Evolutionary conservation across 192 early-diverging fungal genomes (phyloP), one percentile per base, ranked within the genome.

Genomic region (Coemansia aciculifera): DNA sequence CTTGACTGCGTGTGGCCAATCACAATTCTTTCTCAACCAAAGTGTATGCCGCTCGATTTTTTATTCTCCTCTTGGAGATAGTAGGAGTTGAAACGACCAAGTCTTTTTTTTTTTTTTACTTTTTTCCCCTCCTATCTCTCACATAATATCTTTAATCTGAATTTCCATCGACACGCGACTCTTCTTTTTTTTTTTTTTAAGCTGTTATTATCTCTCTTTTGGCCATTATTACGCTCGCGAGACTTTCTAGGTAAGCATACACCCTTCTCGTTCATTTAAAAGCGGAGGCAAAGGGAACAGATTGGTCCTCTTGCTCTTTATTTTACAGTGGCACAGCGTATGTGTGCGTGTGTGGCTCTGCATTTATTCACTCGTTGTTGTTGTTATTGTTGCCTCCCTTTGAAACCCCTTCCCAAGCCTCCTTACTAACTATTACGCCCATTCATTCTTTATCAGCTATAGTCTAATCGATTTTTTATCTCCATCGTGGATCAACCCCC

Each of bases 11-110:
- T 21, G 27, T 24, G 21, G 27, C 52, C 52, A 56, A 56, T 56
- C 52, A 17, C 52, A 56, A 15, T 64, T 65, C 29, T 74, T 71
- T 37, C 36, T 37, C 36, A 37, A 37, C 36, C 36, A 37, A 37
- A 37, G 36, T 37, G 36, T 37, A 37, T 37, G 36, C 36, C 36
- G 36, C 36, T 37, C 68, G 77, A 73, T 73, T 73, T 78, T 73
- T 57, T 51, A 12, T 23, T 59, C 38, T 63, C 36, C 36, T 37
- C 36, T 62, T 62, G 23, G 60, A 48, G 6, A 60, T 24, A 29
- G 23, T 21, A 51, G 8, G 34, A 42, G 24, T 34, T 52, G 24
- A 24, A 52, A 49, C 12, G 10, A 21, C 13, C 13, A 54, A 43
- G 32, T 49, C 49, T 62, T 66, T 44, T 63, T 54, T 62, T 36